Conservation (phyloP, 2,329 filamentous ascomycete species). For the Huntiella bhutanensis region DNA sequence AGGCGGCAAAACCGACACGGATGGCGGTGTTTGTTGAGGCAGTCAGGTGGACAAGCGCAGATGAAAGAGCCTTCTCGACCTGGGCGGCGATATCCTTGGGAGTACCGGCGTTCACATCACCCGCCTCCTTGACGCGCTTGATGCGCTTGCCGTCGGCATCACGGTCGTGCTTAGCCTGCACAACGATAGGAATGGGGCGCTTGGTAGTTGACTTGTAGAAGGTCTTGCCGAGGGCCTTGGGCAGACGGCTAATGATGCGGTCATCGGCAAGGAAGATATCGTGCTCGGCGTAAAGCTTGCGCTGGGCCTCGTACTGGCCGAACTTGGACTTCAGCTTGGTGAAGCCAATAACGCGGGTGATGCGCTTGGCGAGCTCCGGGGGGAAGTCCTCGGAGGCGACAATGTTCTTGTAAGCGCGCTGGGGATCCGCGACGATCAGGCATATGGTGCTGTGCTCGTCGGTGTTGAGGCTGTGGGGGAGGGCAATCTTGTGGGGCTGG, state of each 20-base stretch:
- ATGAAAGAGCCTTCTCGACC: constrained; percentile 56
- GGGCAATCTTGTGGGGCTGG: constrained; percentile 64
- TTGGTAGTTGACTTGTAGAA: constrained; percentile 77
- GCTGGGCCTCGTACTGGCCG: constrained; percentile 69
- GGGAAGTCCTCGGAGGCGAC: constrained; percentile 58
- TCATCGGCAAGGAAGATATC: constrained; percentile 91
- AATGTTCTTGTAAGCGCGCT: constrained; percentile 80
- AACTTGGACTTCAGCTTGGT: constrained; percentile 67
- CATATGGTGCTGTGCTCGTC: constrained; percentile 54
- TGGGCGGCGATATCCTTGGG: constrained; percentile 56
- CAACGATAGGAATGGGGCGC: constrained; percentile 65
- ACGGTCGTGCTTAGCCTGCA: constrained; percentile 27
- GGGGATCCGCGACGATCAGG: constrained; percentile 63
- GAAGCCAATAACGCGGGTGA: constrained; percentile 62
- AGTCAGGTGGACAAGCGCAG: constrained; percentile 64
- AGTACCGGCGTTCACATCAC: constrained; percentile 19
- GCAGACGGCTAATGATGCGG: constrained; percentile 56
- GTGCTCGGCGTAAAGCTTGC: constrained; percentile 69
- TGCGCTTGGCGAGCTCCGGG: constrained; percentile 41
- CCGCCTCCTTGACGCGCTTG: constrained; percentile 27
- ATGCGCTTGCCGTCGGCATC: constrained; percentile 24
- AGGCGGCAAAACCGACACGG: constrained; percentile 57
- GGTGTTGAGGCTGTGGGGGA: constrained; percentile 59
- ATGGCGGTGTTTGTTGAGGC: constrained; percentile 65
- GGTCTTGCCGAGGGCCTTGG: constrained; percentile 66